These are phyloP conservation scores for Alopecurus myosuroides DNA, from an alignment of 176 grass and related monocot species.

Conservation along the genomic window DNA sequence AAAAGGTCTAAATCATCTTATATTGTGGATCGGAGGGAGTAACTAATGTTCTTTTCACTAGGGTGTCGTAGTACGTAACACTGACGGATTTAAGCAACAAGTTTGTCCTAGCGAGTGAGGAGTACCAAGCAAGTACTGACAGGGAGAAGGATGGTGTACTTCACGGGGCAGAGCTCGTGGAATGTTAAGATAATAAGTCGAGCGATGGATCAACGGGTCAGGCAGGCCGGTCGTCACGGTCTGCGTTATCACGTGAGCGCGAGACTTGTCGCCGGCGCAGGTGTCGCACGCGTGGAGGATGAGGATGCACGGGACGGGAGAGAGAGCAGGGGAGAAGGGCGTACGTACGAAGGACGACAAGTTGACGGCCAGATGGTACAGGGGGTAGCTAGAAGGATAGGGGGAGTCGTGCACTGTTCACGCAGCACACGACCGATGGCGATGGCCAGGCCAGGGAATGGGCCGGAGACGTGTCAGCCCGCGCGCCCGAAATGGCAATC, in stretches of 20 bases:
- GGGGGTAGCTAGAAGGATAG: not conserved
- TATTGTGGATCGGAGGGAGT: no score
- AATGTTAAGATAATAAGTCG: not conserved
- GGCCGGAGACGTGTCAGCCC: slow-evolving; percentile 24
- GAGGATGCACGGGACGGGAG: not conserved
- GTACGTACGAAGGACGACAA: not conserved
- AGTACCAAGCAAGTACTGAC: no score
- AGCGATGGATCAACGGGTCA: no score
- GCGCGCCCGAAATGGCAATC: slow-evolving; percentile 35
- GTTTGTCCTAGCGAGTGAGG: no score
- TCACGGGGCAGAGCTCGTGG: not conserved
- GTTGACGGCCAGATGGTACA: not conserved
- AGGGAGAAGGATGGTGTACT: not conserved
- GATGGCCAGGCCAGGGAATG: not conserved
- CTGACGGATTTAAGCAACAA: no score
- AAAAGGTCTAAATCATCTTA: no score
- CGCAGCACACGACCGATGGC: not conserved
- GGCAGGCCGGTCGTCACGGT: not conserved
- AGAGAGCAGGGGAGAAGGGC: not conserved
- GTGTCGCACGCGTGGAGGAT: not conserved
- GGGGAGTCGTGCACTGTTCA: slow-evolving; percentile 21
- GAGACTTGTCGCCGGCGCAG: not conserved
- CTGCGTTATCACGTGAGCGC: not conserved
- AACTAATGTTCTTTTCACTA: no score
- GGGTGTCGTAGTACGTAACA: no score